These are phyloP conservation scores for Coemansia pectinata DNA, from an alignment of 192 early-diverging fungal species.

Conservation along the genomic window DNA sequence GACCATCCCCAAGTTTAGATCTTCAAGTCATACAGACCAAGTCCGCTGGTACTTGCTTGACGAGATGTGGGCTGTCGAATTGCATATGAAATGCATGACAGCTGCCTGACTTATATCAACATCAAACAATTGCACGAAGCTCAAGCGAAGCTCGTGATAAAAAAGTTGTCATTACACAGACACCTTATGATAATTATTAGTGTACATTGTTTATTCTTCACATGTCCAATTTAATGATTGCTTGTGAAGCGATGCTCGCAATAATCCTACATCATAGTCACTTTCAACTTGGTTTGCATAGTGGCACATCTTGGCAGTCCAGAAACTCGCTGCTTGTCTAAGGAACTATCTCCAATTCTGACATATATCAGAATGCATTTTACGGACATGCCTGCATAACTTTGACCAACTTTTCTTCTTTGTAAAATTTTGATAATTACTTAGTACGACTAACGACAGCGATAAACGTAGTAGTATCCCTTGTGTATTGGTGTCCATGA, in stretches of 20 bases:
- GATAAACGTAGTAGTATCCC: not conserved
- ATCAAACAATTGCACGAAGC: not conserved
- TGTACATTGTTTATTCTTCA: not conserved
- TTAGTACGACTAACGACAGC: not conserved
- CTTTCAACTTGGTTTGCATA: not conserved
- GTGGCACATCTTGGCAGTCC: not conserved
- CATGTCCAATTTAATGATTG: not conserved
- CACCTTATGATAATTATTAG: not conserved
- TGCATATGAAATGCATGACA: not conserved
- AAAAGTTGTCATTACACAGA: not conserved
- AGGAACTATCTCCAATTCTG: not conserved
- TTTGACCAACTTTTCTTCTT: not conserved
- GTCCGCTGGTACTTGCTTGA: not conserved
- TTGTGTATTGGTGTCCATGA: not conserved
- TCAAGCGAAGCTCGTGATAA: not conserved
- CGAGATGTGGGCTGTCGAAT: not conserved
- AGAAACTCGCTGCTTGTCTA: too few relatives aligned
- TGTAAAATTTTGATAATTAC: not conserved
- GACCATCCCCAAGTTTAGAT: not conserved
- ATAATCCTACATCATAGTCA: not conserved
- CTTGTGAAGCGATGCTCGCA: not conserved
- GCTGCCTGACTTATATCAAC: not conserved
- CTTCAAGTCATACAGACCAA: not conserved
- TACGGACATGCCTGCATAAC: too few relatives aligned
- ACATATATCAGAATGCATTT: not conserved